These are phyloP conservation scores for Plasmopara muralis DNA, from an alignment of 352 stramenopile genomes.

Conservation along the genomic window DNA sequence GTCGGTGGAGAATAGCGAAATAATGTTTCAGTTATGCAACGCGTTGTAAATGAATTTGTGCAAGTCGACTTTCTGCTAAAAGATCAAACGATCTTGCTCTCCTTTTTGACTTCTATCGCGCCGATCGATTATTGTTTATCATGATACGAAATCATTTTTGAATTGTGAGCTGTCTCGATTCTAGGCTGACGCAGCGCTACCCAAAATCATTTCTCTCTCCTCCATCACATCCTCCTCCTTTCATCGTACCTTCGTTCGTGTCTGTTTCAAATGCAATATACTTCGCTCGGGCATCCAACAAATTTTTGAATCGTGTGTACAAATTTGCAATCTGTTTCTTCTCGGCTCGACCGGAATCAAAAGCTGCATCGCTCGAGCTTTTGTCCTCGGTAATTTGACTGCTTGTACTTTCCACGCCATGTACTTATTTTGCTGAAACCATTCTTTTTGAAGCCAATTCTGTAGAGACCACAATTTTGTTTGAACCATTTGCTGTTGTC, in stretches of 20 bases:
- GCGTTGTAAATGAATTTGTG: neutral
- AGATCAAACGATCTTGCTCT: too few relatives aligned
- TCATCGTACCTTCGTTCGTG: neutral
- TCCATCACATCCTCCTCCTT: neutral
- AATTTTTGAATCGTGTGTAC: slow-evolving; percentile 49
- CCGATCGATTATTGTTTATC: too few relatives aligned
- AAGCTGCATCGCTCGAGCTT: slow-evolving; percentile 13
- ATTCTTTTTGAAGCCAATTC: too few relatives aligned
- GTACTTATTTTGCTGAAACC: neutral
- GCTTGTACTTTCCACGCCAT: neutral
- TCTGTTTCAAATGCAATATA: slow-evolving; percentile 22
- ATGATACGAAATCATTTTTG: too few relatives aligned
- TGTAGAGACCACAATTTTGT: too few relatives aligned
- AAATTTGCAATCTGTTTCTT: slow-evolving; percentile 54
- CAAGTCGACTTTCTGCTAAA: neutral
- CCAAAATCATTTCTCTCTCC: neutral
- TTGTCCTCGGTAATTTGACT: slow-evolving; percentile 2
- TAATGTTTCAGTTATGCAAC: neutral
- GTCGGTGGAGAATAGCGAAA: neutral
- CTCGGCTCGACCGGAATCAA: slow-evolving; percentile 45
- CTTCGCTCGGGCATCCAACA: slow-evolving; percentile 46
- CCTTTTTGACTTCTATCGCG: slow-evolving; percentile 7
- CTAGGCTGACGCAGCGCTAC: neutral
- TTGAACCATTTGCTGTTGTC: too few relatives aligned
- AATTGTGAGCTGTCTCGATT: neutral